Base-by-base conservation (phyloP, 768 basidiomycete species). In the Amanita molliuscula region DNA sequence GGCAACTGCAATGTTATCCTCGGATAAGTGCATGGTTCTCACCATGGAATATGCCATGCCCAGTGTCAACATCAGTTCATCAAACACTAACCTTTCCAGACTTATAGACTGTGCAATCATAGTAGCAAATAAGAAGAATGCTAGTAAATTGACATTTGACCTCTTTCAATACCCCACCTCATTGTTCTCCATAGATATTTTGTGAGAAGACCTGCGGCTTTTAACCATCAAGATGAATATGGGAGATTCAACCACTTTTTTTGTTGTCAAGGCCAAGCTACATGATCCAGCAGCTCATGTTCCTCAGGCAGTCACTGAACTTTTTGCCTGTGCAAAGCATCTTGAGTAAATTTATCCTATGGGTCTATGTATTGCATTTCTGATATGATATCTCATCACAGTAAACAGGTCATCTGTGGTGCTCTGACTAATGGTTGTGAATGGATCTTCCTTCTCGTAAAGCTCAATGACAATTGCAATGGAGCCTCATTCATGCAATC, bases 391-490 rank as follows among this genome's bases (percentile, higher is more conserved):
- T 47, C 44, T 44, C 36, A 40, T 46, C 29, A 31, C 50, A 61
- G 60, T 48, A 57, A 53, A 57, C 35, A 52, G 29, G 47, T 58
- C 38, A 23, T 61, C 44, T 55, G 60, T 47, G 60, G 60, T 35
- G 60, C 55, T 52, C 53, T 61, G 53, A 59, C 60, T 37, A n/a
- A n/a, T n/a, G n/a, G n/a, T n/a, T n/a, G n/a, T n/a, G n/a, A 56
- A 58, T 61, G 58, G 60, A 58, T 58, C 53, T 59, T 61, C 52
- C 53, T 58, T 40, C 28, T 55, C 41, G 33, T 58, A 35, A 47
- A 48, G 38, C 43, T 56, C 43, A 55, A 50, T 26, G 42, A 51
- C 45, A 41, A 59, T 57, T 33, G 53, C 38, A 51, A 55, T n/a
- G 55, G 58, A 35, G 58, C 58, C 34, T 46, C 51, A 35, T 56